Conservation (phyloP, 306 rosid genomes). For the Sicyos baderoa region DNA sequence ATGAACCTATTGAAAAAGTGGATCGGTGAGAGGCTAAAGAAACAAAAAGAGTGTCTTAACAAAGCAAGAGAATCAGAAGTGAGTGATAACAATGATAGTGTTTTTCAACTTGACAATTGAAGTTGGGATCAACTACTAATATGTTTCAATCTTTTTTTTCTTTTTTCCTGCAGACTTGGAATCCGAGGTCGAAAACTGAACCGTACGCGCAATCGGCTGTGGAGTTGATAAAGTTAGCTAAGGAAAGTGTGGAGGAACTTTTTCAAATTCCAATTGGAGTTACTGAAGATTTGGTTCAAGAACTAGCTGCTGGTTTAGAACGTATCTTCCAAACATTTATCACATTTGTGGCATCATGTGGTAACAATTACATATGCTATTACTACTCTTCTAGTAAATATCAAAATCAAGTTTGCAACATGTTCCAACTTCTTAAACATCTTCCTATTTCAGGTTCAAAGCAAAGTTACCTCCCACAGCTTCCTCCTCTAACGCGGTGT, state of each 20-base stretch:
- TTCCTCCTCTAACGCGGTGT: slow-evolving; percentile 87
- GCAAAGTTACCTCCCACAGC: slow-evolving; percentile 66
- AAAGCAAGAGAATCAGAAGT: slow-evolving; percentile 82
- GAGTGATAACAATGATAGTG: slow-evolving; percentile 15
- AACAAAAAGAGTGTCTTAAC: slow-evolving; percentile 40
- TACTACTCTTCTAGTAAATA: neutral
- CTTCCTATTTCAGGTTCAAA: slow-evolving; percentile 53
- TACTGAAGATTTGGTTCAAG: slow-evolving; percentile 58
- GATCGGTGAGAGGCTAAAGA: slow-evolving; percentile 48
- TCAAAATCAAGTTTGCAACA: neutral
- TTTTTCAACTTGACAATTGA: neutral
- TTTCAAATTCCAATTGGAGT: slow-evolving; percentile 70
- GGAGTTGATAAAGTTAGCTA: slow-evolving; percentile 49
- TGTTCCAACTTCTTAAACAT: neutral
- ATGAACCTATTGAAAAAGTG: slow-evolving; percentile 57
- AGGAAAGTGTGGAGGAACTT: slow-evolving; percentile 51
- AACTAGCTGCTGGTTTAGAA: slow-evolving; percentile 70
- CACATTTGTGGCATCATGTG: slow-evolving; percentile 71
- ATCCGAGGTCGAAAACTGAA: slow-evolving; percentile 83
- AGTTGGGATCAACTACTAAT: neutral
- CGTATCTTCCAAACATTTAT: slow-evolving; percentile 51
- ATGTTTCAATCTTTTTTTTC: neutral
- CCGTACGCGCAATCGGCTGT: slow-evolving; percentile 67
- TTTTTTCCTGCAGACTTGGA: slow-evolving; percentile 63
- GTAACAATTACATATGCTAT: slow-evolving; percentile 26